Percentiles rank a stretch among this genome's conserved stretches.
Conservation (phyloP, 1,284 basidiomycete species). For the Phlebopus sp. region DNA sequence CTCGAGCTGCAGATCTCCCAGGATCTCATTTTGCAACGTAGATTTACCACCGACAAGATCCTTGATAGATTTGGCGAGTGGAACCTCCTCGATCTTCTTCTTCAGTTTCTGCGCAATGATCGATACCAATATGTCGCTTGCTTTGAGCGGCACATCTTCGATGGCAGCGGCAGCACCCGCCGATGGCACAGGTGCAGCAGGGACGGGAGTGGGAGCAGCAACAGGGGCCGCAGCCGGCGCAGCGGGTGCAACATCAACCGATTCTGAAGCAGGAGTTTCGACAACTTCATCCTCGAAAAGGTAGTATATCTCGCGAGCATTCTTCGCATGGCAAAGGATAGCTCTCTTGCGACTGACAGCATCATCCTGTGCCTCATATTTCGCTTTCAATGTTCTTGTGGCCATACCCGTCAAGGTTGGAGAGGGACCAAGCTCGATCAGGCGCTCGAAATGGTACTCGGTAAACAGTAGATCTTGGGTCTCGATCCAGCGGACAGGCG, state of each 20-base stretch:
- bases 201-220: conserved; percentile 42
- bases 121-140: conserved; percentile 83
- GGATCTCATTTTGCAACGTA: conserved; percentile 95
- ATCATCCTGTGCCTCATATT: conserved; percentile 90
- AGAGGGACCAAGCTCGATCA: conserved; percentile 95
- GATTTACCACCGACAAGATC: conserved; percentile 98
- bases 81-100: conserved; percentile 88
- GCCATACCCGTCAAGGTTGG: conserved; percentile 98
- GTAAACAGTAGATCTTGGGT: conserved; percentile 95
- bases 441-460: conserved; percentile 87
- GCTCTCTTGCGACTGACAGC: conserved; percentile 77
- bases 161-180: conserved; percentile 70
- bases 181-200: conserved; percentile 45
- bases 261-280: conserved; percentile 48
- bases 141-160: conserved; percentile 90
- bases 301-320: conserved; percentile 97
- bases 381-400: conserved; percentile 89
- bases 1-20: conserved; percentile 90
- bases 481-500: conserved; percentile 98
- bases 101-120: conserved; percentile 98
- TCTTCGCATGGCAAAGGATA: conserved; percentile 93
- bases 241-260: conserved; percentile 40
- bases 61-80: conserved; percentile 95
- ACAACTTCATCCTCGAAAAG: conserved; percentile 86
- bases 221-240: conserved; percentile 44